Conservation (phyloP, 352 stramenopile genomes). For the Globisporangium emineosum region DNA sequence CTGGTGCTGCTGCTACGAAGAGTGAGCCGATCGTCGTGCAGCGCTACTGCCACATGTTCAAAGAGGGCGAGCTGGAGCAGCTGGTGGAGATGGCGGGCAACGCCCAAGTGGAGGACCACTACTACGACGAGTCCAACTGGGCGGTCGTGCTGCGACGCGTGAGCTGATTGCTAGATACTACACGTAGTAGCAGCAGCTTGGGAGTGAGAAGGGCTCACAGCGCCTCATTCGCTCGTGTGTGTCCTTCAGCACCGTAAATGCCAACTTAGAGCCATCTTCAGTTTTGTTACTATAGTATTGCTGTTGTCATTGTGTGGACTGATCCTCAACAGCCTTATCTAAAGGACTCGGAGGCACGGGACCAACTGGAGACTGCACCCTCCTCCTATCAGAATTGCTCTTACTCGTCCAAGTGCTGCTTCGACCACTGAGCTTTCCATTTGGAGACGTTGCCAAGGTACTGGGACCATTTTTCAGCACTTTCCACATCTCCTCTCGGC, state of each 20-base stretch:
- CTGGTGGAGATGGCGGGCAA: constrained; percentile 61
- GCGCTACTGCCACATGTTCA: constrained; percentile 90
- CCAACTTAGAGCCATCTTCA: not conserved
- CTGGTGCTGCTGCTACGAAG: not conserved
- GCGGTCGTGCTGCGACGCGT: constrained; percentile 67
- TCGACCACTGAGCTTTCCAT: not conserved
- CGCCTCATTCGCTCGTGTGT: not conserved
- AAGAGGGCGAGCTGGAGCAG: constrained; percentile 74
- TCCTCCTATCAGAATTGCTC: not conserved
- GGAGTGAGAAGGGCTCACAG: not conserved
- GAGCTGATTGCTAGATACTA: too few relatives aligned
- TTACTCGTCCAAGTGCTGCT: not conserved
- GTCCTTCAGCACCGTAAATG: not conserved
- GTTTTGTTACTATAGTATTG: not conserved
- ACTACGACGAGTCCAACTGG: constrained; percentile 89
- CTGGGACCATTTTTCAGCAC: constrained; percentile 26
- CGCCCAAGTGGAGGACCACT: constrained; percentile 61
- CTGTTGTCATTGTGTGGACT: not conserved
- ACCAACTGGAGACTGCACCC: not conserved
- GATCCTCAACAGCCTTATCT: not conserved
- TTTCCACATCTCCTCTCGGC: constrained; percentile 29
- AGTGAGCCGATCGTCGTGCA: constrained; percentile 54
- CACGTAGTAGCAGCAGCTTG: too few relatives aligned
- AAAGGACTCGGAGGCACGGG: not conserved
- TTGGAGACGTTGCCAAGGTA: not conserved